Conservation (phyloP, 257 asterid genomes). For the Coffea eugenioides region DNA sequence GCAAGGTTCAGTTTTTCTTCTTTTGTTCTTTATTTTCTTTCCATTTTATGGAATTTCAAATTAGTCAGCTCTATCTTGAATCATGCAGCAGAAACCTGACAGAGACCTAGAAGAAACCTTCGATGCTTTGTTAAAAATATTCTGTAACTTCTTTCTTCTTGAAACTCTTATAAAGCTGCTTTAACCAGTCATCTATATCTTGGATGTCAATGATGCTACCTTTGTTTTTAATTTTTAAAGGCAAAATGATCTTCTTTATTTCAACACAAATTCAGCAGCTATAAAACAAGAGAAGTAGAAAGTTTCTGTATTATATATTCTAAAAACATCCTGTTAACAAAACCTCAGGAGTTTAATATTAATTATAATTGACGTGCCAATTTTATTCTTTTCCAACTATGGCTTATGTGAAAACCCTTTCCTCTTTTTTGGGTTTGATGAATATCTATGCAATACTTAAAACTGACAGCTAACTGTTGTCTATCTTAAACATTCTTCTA, state of each 20-base stretch:
- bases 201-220: too few relatives aligned
- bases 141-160: too few relatives aligned
- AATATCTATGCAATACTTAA: too few relatives aligned
- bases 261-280: neutral
- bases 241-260: neutral
- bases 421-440: too few relatives aligned
- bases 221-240: too few relatives aligned
- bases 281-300: neutral
- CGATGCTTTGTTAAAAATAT: neutral
- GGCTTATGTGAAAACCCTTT: too few relatives aligned
- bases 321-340: neutral
- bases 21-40: neutral
- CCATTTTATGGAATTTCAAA: neutral
- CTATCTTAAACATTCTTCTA: too few relatives aligned
- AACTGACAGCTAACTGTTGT: too few relatives aligned
- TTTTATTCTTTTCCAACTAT: neutral
- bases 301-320: neutral
- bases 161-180: too few relatives aligned
- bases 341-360: neutral
- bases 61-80: neutral
- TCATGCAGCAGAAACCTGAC: neutral
- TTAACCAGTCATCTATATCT: too few relatives aligned
- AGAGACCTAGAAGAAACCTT: neutral
- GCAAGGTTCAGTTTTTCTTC: neutral
- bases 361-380: too few relatives aligned